Percentiles rank a stretch among this genome's conserved stretches.
These are phyloP conservation scores for Oryza australiensis DNA, from an alignment of 176 grass and related monocot species.

Conservation along the genomic window DNA sequence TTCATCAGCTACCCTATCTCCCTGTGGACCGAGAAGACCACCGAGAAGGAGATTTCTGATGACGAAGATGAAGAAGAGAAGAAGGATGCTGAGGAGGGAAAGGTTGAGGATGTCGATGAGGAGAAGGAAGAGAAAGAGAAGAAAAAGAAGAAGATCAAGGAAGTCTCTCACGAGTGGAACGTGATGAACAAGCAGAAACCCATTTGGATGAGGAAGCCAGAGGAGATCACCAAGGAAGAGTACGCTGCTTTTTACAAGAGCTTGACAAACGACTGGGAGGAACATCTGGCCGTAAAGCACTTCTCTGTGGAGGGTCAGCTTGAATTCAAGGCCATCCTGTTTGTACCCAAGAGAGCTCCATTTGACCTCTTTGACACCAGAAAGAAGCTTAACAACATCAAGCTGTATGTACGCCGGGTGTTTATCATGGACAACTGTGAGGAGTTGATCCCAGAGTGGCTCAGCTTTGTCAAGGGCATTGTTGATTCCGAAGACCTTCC, in stretches of 20 bases:
- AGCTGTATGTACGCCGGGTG: conserved; percentile 81
- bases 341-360: conserved; percentile 82
- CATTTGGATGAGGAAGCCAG: conserved; percentile 93
- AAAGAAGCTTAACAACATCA: conserved; percentile 92
- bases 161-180: conserved; percentile 82
- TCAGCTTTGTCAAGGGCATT: conserved; percentile 61
- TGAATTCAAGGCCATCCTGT: conserved; percentile 81
- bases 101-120: conserved; percentile 90
- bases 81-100: conserved; percentile 84
- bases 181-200: conserved; percentile 93
- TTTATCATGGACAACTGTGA: conserved; percentile 76
- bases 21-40: conserved; percentile 88
- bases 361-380: conserved; percentile 85
- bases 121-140: conserved; percentile 84
- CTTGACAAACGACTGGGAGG: conserved; percentile 93
- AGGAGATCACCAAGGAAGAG: conserved; percentile 89
- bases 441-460: conserved; percentile 58
- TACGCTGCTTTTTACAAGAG: conserved; percentile 96
- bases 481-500: conserved; percentile 70
- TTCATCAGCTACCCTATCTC: conserved; percentile 98
- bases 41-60: conserved; percentile 90
- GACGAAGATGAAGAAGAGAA: conserved; percentile 93
- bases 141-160: conserved; percentile 87
- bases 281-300: conserved; percentile 84
- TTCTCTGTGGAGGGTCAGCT: conserved; percentile 96